Percentiles rank a stretch among this genome's conserved stretches.
These are phyloP conservation scores for Thuja plicata DNA, from an alignment of 83 land plant genomes.

Conservation along the genomic window DNA sequence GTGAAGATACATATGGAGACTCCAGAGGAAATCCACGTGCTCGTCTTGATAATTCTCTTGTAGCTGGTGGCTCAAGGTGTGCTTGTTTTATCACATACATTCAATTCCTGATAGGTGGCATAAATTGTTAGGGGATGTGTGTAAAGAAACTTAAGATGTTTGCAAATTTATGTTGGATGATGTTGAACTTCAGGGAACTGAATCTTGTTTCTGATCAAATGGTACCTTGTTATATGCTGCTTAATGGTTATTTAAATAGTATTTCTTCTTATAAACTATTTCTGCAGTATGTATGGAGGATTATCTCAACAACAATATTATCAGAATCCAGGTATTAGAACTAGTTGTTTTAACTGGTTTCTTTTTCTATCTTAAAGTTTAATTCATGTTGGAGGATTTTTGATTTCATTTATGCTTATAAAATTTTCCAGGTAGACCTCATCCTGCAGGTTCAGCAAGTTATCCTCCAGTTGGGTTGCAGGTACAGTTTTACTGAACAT, in stretches of 20 bases:
- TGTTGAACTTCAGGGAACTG: background rate
- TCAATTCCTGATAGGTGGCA: background rate
- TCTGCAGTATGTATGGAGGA: background rate
- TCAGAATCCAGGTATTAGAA: background rate
- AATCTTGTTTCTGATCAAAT: background rate
- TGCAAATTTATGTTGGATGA: background rate
- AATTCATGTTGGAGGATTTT: background rate
- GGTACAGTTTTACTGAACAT: background rate
- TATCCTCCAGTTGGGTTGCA: background rate
- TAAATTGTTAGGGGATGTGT: background rate
- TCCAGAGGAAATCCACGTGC: conserved; percentile 21
- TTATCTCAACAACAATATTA: background rate
- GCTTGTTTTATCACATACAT: background rate
- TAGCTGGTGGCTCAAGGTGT: conserved; percentile 18
- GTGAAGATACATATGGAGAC: conserved; percentile 4
- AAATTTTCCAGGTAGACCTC: background rate
- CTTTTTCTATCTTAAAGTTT: background rate
- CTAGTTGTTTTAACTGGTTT: background rate
- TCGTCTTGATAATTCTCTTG: conserved; percentile 17
- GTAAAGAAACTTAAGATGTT: background rate
- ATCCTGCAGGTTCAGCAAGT: background rate
- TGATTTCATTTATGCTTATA: background rate
- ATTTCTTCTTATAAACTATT: background rate
- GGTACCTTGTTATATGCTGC: background rate
- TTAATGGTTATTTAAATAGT: background rate